A percentile compares a stretch with the other conserved stretches of the same genome.
These are phyloP conservation scores for Ensete ventricosum DNA, from an alignment of 176 grass and related monocot genomes.

Conservation along the genomic window DNA sequence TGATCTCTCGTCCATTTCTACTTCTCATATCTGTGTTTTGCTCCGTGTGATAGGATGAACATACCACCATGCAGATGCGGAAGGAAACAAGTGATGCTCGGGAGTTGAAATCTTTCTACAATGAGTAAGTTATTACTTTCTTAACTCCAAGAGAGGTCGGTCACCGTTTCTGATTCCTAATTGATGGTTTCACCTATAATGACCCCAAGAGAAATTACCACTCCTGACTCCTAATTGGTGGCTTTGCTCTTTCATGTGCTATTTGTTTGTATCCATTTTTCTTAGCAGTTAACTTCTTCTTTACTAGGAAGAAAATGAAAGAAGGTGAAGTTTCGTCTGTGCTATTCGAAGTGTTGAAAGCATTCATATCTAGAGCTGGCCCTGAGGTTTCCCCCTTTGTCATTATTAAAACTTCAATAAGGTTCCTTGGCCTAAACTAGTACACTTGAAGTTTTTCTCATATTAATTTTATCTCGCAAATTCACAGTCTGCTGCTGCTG, in stretches of 20 bases:
- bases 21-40: neutral
- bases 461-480: constrained; percentile 23
- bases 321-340: constrained; percentile 38
- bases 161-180: neutral
- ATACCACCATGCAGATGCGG: constrained; percentile 37
- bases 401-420: constrained; percentile 4
- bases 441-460: constrained; percentile 3
- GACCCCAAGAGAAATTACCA: neutral
- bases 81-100: constrained; percentile 71
- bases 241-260: neutral
- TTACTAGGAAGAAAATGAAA: constrained; percentile 58
- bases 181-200: neutral
- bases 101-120: constrained; percentile 65
- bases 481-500: constrained; percentile 33
- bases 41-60: constrained; percentile 52
- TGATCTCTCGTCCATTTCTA: neutral
- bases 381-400: constrained; percentile 37
- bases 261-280: constrained; percentile 15
- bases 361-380: constrained; percentile 45
- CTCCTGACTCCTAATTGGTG: neutral
- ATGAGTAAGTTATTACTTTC: constrained; percentile 45
- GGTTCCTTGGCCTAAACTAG: neutral
- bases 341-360: constrained; percentile 59
- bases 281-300: neutral
- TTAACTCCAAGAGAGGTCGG: neutral